Evolutionary conservation across 2,329 filamentous ascomycete species (phyloP).

Genomic region (Fusarium dimerum): DNA sequence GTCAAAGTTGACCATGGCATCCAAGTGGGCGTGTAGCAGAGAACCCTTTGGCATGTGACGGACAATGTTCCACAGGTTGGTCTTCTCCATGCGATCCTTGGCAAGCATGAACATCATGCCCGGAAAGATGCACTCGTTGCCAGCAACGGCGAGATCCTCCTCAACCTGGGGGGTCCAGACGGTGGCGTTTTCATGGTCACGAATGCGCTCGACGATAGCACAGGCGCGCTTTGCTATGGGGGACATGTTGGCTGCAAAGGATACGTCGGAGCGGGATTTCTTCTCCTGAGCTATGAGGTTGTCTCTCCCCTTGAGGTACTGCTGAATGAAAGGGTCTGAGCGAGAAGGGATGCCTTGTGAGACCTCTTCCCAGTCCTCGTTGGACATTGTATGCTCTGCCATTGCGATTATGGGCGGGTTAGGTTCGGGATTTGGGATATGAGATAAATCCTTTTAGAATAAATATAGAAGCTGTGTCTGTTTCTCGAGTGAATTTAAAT

Average conservation of each 20-base stretch:
- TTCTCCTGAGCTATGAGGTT: constrained; percentile 80
- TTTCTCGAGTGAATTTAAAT: not conserved
- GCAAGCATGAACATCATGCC: constrained; percentile 94
- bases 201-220: constrained; percentile 77
- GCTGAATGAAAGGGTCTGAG: constrained; percentile 75
- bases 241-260: constrained; percentile 74
- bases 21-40: constrained; percentile 82
- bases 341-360: constrained; percentile 55
- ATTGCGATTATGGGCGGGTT: constrained; percentile 27
- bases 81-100: constrained; percentile 82
- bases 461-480: too few relatives aligned
- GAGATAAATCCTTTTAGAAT: too few relatives aligned
- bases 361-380: constrained; percentile 62
- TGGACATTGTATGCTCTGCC: constrained; percentile 40
- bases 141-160: constrained; percentile 64
- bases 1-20: constrained; percentile 88
- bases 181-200: constrained; percentile 71
- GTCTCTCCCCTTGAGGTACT: constrained; percentile 76
- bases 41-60: constrained; percentile 86
- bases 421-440: too few relatives aligned
- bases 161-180: constrained; percentile 78
- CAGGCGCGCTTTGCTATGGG: constrained; percentile 78
- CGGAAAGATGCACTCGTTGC: constrained; percentile 69
- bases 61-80: constrained; percentile 82
- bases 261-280: constrained; percentile 72